Base-by-base conservation (phyloP, 208 protist genomes). In the Leishmania braziliensis region DNA sequence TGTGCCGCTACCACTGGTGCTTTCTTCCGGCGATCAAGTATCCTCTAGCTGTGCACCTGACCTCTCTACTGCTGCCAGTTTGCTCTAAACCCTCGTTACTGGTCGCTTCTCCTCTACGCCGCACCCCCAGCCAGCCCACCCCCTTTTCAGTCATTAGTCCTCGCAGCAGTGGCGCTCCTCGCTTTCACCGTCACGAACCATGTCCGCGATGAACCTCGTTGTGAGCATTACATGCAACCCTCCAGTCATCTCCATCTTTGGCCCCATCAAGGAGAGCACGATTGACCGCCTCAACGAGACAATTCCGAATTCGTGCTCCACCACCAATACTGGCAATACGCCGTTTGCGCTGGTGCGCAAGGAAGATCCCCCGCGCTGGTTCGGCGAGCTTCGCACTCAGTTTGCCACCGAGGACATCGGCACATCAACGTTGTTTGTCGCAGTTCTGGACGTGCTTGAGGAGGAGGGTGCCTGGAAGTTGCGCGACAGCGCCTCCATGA, bases 221-320 rank as follows among this genome's bases (percentile, higher is more conserved):
- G 93, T 97, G 43, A 97, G 96, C 84, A 82, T 98, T 66, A 98
- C 94, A 66, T 95, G 93, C 86, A 98, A 98, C 86, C 95, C 95
- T 16, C 95, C 95, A n/a, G 80, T 89, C 26, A 91, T 98, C 68
- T 91, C 90, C 68, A 92, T 98, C 80, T 89, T 96, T 76, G 95
- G 95, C 26, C 94, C 93, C 62, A 83, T 98, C 72, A 97, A 96
- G 89, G 93, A 98, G 79, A 96, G 89, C 84, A 98, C 95, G 2
- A 92, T 98, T 72, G 92, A 97, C 26, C 92, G 89, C 36, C 91
- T 98, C 43, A 97, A 97, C 79, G 89, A 93, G 60, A 81, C 87
- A 6, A 89, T 98, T 51, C 95, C 95, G 48, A 91, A 86, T 56
- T 92, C 88, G 20, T 97, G 92, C 84, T 94, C 95, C n/a, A 96